Percentiles rank a stretch among this genome's conserved stretches.
Evolutionary conservation across 2,329 filamentous ascomycete species (phyloP).

Genomic region (Chrysoporthe cubensis): DNA sequence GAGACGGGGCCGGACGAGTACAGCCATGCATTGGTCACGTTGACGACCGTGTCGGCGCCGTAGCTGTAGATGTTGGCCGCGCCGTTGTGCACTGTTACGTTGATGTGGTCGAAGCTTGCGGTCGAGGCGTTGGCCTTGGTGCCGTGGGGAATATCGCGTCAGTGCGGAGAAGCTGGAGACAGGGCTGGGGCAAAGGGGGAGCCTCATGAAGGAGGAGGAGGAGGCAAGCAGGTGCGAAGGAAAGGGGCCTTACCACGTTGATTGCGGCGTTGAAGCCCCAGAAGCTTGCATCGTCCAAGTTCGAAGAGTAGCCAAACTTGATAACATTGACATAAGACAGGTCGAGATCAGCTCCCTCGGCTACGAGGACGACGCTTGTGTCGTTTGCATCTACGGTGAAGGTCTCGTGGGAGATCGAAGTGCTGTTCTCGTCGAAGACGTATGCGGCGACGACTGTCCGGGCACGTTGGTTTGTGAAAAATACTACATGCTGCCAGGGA

Average conservation of each 20-base stretch:
- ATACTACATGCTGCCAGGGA: background rate
- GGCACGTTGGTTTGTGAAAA: background rate
- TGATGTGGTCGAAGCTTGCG: conserved; percentile 33
- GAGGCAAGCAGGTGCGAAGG: conserved; percentile 30
- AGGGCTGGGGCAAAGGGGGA: background rate
- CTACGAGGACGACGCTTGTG: conserved; percentile 31
- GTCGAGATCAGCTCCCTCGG: conserved; percentile 31
- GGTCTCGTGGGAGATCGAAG: background rate
- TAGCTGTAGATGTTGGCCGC: conserved; percentile 40
- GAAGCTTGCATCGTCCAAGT: conserved; percentile 33
- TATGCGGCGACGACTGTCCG: background rate
- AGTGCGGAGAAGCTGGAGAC: background rate
- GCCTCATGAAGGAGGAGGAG: background rate
- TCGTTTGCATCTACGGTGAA: conserved; percentile 26
- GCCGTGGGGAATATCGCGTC: background rate
- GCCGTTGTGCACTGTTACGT: conserved; percentile 41
- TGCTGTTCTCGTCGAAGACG: background rate
- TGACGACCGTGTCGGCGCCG: conserved; percentile 35
- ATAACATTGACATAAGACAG: conserved; percentile 34
- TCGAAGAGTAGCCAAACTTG: conserved; percentile 38
- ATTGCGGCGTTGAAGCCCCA: conserved; percentile 37
- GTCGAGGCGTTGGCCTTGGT: background rate
- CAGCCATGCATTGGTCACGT: conserved; percentile 36
- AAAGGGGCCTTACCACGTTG: conserved; percentile 35
- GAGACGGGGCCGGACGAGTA: conserved; percentile 39